Evolutionary conservation across 225 moss, liverwort and hornwort genomes (phyloP).

Genomic region (Rhytidiadelphus loreus): DNA sequence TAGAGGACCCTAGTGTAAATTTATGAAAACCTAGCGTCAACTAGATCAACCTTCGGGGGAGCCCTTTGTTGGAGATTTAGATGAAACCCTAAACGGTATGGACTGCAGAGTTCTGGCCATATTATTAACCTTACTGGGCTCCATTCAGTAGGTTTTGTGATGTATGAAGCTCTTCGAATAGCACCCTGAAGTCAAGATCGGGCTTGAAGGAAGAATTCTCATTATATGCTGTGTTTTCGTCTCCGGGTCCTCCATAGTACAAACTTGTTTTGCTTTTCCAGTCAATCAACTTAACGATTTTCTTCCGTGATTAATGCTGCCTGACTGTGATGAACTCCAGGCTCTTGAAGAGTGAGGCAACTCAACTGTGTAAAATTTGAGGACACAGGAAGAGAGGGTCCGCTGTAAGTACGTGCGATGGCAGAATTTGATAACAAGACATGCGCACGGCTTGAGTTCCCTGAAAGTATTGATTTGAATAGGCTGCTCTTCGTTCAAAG

Average conservation of each 20-base stretch:
- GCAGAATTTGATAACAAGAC: slow-evolving; percentile 16
- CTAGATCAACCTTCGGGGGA: not conserved
- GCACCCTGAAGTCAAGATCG: not conserved
- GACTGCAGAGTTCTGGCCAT: not conserved
- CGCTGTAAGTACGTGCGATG: slow-evolving; percentile 1
- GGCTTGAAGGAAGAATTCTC: not conserved
- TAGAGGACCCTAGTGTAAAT: not conserved
- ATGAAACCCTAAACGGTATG: not conserved
- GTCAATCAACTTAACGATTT: not conserved
- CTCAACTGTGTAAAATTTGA: not conserved
- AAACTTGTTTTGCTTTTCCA: not conserved
- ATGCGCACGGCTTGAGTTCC: slow-evolving; percentile 13
- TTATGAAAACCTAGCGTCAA: not conserved
- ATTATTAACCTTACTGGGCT: not conserved
- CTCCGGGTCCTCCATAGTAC: not conserved
- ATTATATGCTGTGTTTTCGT: not conserved
- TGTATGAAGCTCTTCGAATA: not conserved
- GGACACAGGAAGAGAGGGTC: not conserved
- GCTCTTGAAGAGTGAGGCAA: not conserved
- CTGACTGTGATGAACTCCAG: not conserved
- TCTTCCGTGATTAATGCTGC: not conserved
- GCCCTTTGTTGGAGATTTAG: not conserved
- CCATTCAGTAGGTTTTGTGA: not conserved
- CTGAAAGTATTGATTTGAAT: not conserved
- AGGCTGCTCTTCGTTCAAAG: slow-evolving; percentile 26